Conservation (phyloP, 495 filamentous ascomycete genomes). For the Aspergillus nidulans region DNA sequence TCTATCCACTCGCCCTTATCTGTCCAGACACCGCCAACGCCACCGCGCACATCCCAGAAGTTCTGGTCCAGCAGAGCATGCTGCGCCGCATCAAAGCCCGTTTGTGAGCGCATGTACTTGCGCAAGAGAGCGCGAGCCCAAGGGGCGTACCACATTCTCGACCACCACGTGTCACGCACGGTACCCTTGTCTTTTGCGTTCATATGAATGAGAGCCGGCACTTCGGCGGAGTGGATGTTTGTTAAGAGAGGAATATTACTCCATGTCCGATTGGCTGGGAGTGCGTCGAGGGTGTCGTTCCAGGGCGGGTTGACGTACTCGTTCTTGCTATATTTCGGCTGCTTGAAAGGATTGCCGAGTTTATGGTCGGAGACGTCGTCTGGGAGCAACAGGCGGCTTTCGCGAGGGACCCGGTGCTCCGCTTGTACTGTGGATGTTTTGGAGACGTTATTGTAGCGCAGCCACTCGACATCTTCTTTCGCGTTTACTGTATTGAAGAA, state of each 20-base stretch:
- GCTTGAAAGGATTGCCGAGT: conserved; percentile 37
- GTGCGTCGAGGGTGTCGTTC: conserved; percentile 40
- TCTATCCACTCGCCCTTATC: conserved; percentile 49
- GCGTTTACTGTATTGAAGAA: conserved; percentile 49
- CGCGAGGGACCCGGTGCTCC: conserved; percentile 39
- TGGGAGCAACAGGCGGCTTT: conserved; percentile 40
- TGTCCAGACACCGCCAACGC: conserved; percentile 58
- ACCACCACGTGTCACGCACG: conserved; percentile 46
- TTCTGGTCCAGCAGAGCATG: conserved; percentile 42
- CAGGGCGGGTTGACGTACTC: conserved; percentile 32
- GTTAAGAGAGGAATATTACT: conserved; percentile 46
- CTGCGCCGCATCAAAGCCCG: conserved; percentile 39
- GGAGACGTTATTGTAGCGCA: conserved; percentile 42
- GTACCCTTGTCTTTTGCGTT: conserved; percentile 36
- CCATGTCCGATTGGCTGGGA: conserved; percentile 44
- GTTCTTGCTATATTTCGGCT: conserved; percentile 28
- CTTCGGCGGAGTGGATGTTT: conserved; percentile 45
- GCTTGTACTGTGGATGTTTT: conserved; percentile 37
- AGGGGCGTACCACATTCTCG: conserved; percentile 54
- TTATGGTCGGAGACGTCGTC: conserved; percentile 34
- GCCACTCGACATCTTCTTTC: conserved; percentile 42
- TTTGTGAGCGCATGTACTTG: conserved; percentile 44
- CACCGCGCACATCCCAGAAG: conserved; percentile 53
- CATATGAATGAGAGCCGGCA: conserved; percentile 49
- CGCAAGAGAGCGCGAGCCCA: conserved; percentile 50